Evolutionary conservation across 495 filamentous ascomycete species (phyloP), one percentile per base, ranked within the genome.

Genomic region (Alectoria sarmentosa): DNA sequence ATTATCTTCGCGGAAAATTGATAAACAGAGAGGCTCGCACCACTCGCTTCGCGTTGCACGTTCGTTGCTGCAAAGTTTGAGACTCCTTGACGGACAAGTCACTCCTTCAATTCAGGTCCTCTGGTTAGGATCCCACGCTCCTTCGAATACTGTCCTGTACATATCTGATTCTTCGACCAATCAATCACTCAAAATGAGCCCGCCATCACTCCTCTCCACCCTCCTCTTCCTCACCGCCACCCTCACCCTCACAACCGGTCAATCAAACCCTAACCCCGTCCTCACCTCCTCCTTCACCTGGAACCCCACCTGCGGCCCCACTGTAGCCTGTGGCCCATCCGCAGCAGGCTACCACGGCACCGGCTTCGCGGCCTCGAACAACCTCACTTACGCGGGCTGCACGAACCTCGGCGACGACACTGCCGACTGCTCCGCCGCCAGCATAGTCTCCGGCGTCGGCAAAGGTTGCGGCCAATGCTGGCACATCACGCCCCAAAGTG

Each of bases 241-340:
- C 14, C 54, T 61, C 21, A 52, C 44, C 39, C 11, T 65, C 28
- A 23, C 39, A 17, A 28, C n/a, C 36, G 28, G 38, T 13, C 58
- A 42, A 36, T 52, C 56, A n/a, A 37, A 17, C 10, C 21, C 42
- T n/a, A 38, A 63, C 34, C 66, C 64, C 0, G 37, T 69, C 54
- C 56, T 63, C 52, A 67, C 58, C 61, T 62, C 64, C 48, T 66
- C 66, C 42, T 68, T 65, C 66, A 68, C 63, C 36, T 68, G 66
- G 66, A 65, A 68, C 54, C 58, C 65, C 26, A 54, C 26, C 13
- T 68, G 63, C 63, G 66, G 60, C 8, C 52, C 63, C 3, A 46
- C 62, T 21, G 59, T 65, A 4, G 66, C 63, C 66, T 68, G 66
- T 58, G 66, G 66, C 3, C 66, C 66, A 17, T 57, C 58, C 28